Conservation (phyloP, 78 protist genomes). For the Polysphondylium violaceum region DNA sequence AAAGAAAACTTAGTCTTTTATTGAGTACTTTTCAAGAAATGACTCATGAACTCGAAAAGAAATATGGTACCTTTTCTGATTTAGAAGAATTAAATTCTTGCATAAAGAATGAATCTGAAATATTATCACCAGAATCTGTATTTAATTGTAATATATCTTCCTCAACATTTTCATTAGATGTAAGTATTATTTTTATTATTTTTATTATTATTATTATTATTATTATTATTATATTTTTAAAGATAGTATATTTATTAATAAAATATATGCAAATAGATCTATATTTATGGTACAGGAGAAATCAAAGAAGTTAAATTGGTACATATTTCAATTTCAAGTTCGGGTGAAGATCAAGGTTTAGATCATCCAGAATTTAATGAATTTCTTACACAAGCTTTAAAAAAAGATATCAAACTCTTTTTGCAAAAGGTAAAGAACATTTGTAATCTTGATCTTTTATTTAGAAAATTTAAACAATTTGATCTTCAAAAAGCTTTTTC, state of each 20-base stretch:
- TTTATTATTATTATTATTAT: too few relatives aligned
- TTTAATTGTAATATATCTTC: conserved; percentile 64
- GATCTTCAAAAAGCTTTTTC: conserved; percentile 51
- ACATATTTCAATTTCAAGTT: conserved; percentile 16
- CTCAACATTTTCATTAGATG: conserved; percentile 58
- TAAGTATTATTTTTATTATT: background rate
- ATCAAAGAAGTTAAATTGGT: conserved; percentile 59
- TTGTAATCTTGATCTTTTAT: conserved; percentile 49
- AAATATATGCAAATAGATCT: background rate
- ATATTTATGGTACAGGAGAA: conserved; percentile 37
- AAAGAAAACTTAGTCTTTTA: conserved; percentile 40
- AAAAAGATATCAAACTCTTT: conserved; percentile 38
- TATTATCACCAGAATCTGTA: conserved; percentile 1
- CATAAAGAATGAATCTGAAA: background rate
- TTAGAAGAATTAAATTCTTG: conserved; percentile 28
- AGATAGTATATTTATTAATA: background rate
- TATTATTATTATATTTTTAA: background rate
- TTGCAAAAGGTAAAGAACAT: conserved; percentile 4
- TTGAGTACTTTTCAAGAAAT: conserved; percentile 30
- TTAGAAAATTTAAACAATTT: conserved; percentile 32
- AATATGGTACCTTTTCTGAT: conserved; percentile 42
- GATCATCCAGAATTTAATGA: conserved; percentile 2
- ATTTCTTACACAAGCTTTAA: conserved; percentile 15
- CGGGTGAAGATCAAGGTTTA: background rate
- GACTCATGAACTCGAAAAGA: conserved; percentile 39